Percentiles rank a stretch among this genome's conserved stretches.
These are phyloP conservation scores for Colletotrichum horii DNA, from an alignment of 2,329 filamentous ascomycete genomes.

Conservation along the genomic window DNA sequence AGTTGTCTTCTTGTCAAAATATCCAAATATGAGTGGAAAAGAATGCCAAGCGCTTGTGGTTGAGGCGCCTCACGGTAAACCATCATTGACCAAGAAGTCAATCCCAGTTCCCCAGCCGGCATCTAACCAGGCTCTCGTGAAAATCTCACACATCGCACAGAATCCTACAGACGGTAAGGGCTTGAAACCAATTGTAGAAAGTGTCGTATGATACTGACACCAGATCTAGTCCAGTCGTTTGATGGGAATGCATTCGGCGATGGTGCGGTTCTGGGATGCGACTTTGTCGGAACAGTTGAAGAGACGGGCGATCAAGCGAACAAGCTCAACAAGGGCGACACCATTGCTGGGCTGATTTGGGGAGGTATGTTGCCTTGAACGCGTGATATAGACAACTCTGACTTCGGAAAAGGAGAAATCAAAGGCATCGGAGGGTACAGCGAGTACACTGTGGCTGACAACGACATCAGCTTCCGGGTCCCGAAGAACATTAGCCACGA, in stretches of 20 bases:
- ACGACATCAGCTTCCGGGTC: constrained; percentile 43
- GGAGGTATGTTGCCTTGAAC: constrained; percentile 23
- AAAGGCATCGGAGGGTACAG: constrained; percentile 41
- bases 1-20: background rate
- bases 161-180: constrained; percentile 30
- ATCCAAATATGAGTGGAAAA: background rate
- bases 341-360: constrained; percentile 31
- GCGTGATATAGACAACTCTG: background rate
- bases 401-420: constrained; percentile 23
- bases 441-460: constrained; percentile 44
- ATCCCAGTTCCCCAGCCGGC: constrained; percentile 6
- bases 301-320: constrained; percentile 28
- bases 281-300: constrained; percentile 41
- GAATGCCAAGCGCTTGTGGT: constrained; percentile 9
- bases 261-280: constrained; percentile 38
- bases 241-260: constrained; percentile 41
- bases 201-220: background rate
- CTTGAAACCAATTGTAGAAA: no score
- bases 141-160: constrained; percentile 27
- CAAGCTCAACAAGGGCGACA: constrained; percentile 24
- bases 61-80: background rate
- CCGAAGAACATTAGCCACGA: constrained; percentile 31
- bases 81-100: background rate
- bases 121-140: constrained; percentile 27
- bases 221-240: constrained; percentile 33